Evolutionary conservation across 208 protist species (phyloP).

Genomic region (Acanthamoeba royreba): DNA sequence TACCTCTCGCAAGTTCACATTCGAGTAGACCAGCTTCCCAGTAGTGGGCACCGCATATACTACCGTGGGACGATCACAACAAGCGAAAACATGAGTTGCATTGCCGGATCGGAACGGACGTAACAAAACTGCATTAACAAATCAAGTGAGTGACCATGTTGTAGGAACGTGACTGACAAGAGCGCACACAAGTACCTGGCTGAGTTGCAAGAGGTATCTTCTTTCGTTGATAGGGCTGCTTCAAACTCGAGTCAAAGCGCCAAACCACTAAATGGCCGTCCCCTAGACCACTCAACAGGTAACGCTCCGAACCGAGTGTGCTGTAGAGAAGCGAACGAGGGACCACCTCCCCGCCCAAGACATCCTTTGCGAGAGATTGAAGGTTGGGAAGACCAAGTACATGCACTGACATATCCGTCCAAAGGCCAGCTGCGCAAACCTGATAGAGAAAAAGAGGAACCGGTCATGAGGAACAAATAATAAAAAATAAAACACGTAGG

Average conservation of each 20-base stretch:
- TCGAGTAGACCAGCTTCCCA: conserved; percentile 79
- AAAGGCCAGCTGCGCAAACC: conserved; percentile 62
- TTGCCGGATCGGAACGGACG: conserved; percentile 44
- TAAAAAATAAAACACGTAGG: background rate
- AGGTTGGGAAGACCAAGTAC: conserved; percentile 67
- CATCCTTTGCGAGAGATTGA: conserved; percentile 27
- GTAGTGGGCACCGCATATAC: conserved; percentile 69
- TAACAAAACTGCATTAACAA: background rate
- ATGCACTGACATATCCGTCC: conserved; percentile 71
- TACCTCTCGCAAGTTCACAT: conserved; percentile 78
- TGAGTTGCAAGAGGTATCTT: conserved; percentile 75
- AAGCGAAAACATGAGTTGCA: conserved; percentile 75
- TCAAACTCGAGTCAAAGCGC: conserved; percentile 44
- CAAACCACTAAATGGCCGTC: conserved; percentile 78
- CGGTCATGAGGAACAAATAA: background rate
- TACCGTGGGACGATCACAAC: conserved; percentile 80
- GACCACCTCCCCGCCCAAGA: conserved; percentile 69
- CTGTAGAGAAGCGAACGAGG: conserved; percentile 71
- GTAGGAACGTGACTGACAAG: background rate
- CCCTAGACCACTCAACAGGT: conserved; percentile 75
- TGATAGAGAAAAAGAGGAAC: background rate
- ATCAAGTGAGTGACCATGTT: background rate
- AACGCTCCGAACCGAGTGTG: conserved; percentile 51
- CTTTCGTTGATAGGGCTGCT: conserved; percentile 65
- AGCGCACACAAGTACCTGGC: conserved; percentile 49